Evolutionary conservation across 2,329 filamentous ascomycete species (phyloP).

Genomic region (Microsporum canis): DNA sequence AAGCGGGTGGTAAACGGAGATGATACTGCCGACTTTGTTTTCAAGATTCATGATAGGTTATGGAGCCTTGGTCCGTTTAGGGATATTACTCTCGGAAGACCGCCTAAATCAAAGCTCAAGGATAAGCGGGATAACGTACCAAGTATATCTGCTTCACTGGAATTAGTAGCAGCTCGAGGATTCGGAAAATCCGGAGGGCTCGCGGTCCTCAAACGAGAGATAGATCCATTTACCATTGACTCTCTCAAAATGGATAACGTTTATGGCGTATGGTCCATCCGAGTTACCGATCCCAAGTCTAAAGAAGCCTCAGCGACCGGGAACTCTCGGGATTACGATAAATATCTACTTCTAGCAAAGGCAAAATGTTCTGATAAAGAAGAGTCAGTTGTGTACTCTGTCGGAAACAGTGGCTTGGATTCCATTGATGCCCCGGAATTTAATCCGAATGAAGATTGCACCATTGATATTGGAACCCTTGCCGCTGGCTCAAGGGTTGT

Average conservation of each 20-base stretch:
- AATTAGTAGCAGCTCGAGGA: slow-evolving; percentile 46
- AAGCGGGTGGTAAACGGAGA: slow-evolving; percentile 16
- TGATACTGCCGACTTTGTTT: slow-evolving; percentile 48
- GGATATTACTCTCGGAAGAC: slow-evolving; percentile 58
- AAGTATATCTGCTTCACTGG: slow-evolving; percentile 35
- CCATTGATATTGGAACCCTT: slow-evolving; percentile 74
- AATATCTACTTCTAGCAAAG: slow-evolving; percentile 74
- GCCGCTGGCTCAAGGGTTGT: slow-evolving; percentile 71
- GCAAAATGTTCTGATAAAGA: slow-evolving; percentile 54
- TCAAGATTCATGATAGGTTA: slow-evolving; percentile 66
- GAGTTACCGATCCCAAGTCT: slow-evolving; percentile 34
- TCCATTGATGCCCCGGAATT: slow-evolving; percentile 76
- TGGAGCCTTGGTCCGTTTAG: slow-evolving; percentile 69
- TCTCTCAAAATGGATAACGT: slow-evolving; percentile 62
- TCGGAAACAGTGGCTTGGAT: slow-evolving; percentile 63
- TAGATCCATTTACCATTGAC: slow-evolving; percentile 61
- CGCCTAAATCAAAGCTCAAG: slow-evolving; percentile 24
- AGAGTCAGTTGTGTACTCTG: slow-evolving; percentile 64
- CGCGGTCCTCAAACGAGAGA: slow-evolving; percentile 63
- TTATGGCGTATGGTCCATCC: slow-evolving; percentile 72
- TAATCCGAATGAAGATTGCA: slow-evolving; percentile 76
- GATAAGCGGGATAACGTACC: slow-evolving; percentile 27
- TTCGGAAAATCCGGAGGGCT: slow-evolving; percentile 53
- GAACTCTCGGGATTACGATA: slow-evolving; percentile 51
- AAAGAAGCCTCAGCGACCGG: slow-evolving; percentile 39